Base-by-base conservation (phyloP, 1,284 basidiomycete genomes). In the Thelephora terrestris region DNA sequence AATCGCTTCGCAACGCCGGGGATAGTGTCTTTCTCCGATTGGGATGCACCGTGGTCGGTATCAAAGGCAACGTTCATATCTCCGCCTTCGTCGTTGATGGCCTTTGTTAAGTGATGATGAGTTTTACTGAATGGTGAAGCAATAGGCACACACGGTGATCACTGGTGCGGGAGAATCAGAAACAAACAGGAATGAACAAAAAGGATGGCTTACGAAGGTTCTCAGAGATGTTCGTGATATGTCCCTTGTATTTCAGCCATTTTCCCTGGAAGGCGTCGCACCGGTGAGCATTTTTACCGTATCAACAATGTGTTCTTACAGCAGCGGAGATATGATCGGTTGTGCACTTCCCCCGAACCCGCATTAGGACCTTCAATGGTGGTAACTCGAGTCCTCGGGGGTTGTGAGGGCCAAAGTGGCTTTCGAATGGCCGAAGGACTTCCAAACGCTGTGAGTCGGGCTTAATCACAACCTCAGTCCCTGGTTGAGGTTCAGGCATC, bases 221-320 rank as follows among this genome's bases (percentile, higher is more conserved):
- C 66, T 98, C 92, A 1, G 94, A 93, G 52, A 98, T 93, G 66
- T 98, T 97, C 39, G 85, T 87, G 38, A 99, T 72, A 68, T 99
- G 94, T 0, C 94, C 89, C 64, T 92, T 99, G 74, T 96, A 99
- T 73, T 98, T 98, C 55, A 99, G 71, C 96, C 96, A 99, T 36
- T 91, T 88, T 2, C 93, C 93, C 85, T 88, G 57, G 32, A 50
- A 17, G 23, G 25, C 18, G 25, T 29, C n/a, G 17, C 20, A 36
- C 18, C 10, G 18, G 34, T 46, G 14, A 50, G 27, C 27, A 24
- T 12, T 16, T 14, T 18, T 12, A 27, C 7, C 39, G 36, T 32
- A 36, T 46, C 24, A n/a, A 18, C n/a, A 12, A 38, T 10, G 49
- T 48, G 17, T n/a, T 65, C 77, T 46, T 57, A 87, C 85, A 25